Percentiles rank a stretch among this genome's conserved stretches.
Conservation (phyloP, 805 yeast genomes). For the Sporopachydermia quercuum region DNA sequence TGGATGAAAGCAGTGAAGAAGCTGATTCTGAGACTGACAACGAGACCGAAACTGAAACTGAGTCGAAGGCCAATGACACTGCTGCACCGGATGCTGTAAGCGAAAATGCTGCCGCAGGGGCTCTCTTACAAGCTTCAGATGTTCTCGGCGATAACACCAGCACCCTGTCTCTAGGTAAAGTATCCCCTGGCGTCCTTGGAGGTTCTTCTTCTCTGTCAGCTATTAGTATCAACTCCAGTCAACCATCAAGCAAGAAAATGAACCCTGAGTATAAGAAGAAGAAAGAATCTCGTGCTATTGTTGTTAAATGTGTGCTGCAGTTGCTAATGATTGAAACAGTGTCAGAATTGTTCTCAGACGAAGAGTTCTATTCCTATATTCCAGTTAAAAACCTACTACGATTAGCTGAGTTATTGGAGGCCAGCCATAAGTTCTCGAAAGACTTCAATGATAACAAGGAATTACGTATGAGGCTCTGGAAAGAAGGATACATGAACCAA, state of each 20-base stretch:
- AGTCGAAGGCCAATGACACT: conserved; percentile 5
- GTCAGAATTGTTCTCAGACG: conserved; percentile 66
- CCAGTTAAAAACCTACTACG: conserved; percentile 51
- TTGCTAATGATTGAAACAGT: conserved; percentile 75
- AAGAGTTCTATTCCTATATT: conserved; percentile 46
- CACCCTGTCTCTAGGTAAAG: conserved; percentile 9
- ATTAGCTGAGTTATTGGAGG: conserved; percentile 43
- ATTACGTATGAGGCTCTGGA: conserved; percentile 75
- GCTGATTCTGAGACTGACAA: conserved; percentile 7
- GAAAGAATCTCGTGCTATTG: conserved; percentile 57
- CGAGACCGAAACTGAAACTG: conserved; percentile 3
- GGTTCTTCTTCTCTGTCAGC: too few relatives aligned
- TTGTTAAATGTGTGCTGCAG: conserved; percentile 85
- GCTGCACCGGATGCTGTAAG: too few relatives aligned
- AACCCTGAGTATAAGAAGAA: conserved; percentile 29
- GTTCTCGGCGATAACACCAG: conserved; percentile 5
- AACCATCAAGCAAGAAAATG: conserved; percentile 8
- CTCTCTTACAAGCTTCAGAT: too few relatives aligned
- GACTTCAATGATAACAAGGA: conserved; percentile 82
- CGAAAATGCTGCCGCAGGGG: too few relatives aligned
- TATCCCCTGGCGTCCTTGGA: too few relatives aligned
- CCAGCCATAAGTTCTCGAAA: conserved; percentile 71
- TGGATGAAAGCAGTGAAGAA: conserved; percentile 5
- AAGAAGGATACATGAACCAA: conserved; percentile 83
- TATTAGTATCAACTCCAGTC: conserved; percentile 10